Percentiles rank a stretch among this genome's conserved stretches.
Conservation (phyloP, 2,329 filamentous ascomycete species). For the Curvularia hawaiiensis region DNA sequence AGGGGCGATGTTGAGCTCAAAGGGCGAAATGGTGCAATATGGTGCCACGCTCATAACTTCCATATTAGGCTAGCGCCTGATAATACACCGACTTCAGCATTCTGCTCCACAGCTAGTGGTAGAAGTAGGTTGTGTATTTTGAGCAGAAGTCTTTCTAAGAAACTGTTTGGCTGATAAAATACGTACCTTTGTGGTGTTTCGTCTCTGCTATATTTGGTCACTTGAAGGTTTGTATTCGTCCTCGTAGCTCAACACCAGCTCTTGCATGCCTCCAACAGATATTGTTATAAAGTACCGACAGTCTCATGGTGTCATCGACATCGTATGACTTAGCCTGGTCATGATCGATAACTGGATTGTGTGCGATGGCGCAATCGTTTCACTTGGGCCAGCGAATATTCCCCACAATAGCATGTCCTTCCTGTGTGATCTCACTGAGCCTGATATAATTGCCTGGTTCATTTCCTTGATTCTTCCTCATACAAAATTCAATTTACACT, state of each 20-base stretch:
- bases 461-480: neutral
- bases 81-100: constrained; percentile 21
- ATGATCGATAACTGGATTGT: constrained; percentile 30
- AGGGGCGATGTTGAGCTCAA: constrained; percentile 15
- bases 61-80: constrained; percentile 20
- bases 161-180: neutral
- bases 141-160: neutral
- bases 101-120: neutral
- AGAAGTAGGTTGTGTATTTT: neutral
- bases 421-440: neutral
- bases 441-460: constrained; percentile 19
- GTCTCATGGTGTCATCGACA: neutral
- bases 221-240: neutral
- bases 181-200: neutral
- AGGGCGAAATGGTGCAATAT: constrained; percentile 26
- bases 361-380: constrained; percentile 45
- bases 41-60: constrained; percentile 20
- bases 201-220: neutral
- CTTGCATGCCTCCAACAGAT: neutral
- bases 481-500: neutral
- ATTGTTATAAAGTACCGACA: constrained; percentile 10
- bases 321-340: constrained; percentile 7
- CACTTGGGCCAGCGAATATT: constrained; percentile 12
- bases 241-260: neutral
- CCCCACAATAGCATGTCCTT: constrained; percentile 17